Evolutionary conservation across 2,329 filamentous ascomycete species (phyloP), one percentile per base, ranked within the genome.

Genomic region (Emergomyces orientalis): DNA sequence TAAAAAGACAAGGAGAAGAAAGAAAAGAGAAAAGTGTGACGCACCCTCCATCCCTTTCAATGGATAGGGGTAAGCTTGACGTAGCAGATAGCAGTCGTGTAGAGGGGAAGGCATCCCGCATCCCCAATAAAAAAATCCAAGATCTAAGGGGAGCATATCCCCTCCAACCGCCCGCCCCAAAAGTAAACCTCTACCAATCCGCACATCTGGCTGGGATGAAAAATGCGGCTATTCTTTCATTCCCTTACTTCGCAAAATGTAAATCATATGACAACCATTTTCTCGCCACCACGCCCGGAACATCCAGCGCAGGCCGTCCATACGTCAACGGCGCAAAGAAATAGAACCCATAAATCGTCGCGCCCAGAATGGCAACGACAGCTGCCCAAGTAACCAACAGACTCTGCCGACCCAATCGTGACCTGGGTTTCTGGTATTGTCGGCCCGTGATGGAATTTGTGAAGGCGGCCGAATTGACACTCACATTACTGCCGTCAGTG

Each of bases 201-300:
- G 7, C 39, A n/a, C 30, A 58, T 25, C 22, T 30, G 17, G 34
- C 22, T 30, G 25, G 45, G 34, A n/a, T 37, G 34, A 37, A 13
- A 25, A 49, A 47, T 47, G n/a, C 22, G 13, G n/a, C 13, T 13
- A 22, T 25, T 49, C 13, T 25, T 49, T 25, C 45, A 22, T 9
- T 7, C 11, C 25, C 65, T 79, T 88, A 99, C 85, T 99, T 99
- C 64, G 94, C 94, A 80, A 99, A 99, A 80, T 99, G 94, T 74
- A 99, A 82, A 75, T 99, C 94, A 75, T 97, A 99, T 67, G 90
- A 89, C 68, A 99, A 82, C 93, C 93, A 97, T 82, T 97, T 97
- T 76, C 94, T 87, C 66, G 87, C 84, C 66, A 88, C 78, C 37
- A 99, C 89, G 73, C 91, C 82, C 14, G 87, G 85, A 22, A 96